Conservation (phyloP, 1,284 basidiomycete species). For the Apiotrichum siamense region DNA sequence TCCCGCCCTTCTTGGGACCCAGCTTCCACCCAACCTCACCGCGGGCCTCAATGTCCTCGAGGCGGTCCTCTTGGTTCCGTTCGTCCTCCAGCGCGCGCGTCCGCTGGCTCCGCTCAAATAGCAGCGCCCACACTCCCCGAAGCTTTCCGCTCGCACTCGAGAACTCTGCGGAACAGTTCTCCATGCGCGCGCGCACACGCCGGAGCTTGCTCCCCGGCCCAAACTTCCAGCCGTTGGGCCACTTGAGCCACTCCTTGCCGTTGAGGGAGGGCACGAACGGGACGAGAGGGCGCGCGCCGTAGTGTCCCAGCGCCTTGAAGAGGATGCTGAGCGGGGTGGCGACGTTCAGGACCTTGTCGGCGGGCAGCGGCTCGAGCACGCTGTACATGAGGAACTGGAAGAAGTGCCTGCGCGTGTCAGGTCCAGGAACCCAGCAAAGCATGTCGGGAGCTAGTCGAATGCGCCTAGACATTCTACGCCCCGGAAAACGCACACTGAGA, state of each 20-base stretch:
- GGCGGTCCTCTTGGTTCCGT: not conserved
- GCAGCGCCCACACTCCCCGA: conserved; percentile 26
- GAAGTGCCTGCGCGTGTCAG: conserved; percentile 29
- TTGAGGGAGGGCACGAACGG: not conserved
- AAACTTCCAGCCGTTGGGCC: not conserved
- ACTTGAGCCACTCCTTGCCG: not conserved
- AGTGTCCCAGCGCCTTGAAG: conserved; percentile 14
- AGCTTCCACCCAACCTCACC: too few species aligned
- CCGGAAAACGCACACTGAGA: not conserved
- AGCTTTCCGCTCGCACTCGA: too few species aligned
- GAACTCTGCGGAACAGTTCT: too few species aligned
- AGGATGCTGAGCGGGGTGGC: conserved; percentile 19
- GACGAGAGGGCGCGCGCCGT: conserved; percentile 11
- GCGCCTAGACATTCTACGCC: not conserved
- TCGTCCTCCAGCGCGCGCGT: conserved; percentile 13
- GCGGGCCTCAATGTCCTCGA: not conserved
- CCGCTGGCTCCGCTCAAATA: conserved; percentile 18
- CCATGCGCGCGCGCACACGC: conserved; percentile 10
- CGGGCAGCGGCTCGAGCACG: conserved; percentile 3
- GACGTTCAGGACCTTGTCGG: not conserved
- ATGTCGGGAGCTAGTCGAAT: too few species aligned
- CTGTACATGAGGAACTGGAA: conserved; percentile 32
- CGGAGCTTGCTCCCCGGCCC: conserved; percentile 6
- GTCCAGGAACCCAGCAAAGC: too few species aligned
- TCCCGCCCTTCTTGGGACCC: not conserved